Evolutionary conservation across 768 basidiomycete genomes (phyloP).

Genomic region (Termitomyces sp.): DNA sequence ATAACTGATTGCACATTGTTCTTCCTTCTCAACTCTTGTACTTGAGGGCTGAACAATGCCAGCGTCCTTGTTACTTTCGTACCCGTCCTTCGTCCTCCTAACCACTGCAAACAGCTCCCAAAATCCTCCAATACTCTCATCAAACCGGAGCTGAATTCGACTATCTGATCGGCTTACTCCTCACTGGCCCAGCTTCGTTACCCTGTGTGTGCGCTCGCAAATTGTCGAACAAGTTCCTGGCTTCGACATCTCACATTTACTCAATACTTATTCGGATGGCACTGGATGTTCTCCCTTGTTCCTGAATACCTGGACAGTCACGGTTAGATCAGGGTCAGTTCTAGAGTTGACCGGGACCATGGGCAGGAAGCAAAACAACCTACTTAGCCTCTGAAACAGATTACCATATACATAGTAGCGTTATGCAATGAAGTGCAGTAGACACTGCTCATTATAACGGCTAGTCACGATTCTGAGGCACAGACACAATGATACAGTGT

Average conservation of each 20-base stretch:
- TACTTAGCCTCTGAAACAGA: background rate
- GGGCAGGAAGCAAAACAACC: background rate
- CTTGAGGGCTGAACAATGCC: background rate
- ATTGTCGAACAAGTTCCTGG: background rate
- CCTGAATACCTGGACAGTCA: background rate
- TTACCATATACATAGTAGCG: background rate
- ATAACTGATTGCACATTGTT: constrained; percentile 3
- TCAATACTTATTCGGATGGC: background rate
- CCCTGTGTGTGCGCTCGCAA: constrained; percentile 1
- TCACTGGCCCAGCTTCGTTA: background rate
- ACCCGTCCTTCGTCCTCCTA: background rate
- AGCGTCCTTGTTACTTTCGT: background rate
- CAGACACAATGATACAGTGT: background rate
- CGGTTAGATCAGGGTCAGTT: background rate
- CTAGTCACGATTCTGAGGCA: no score
- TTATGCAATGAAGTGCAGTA: background rate
- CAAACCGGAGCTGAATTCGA: background rate
- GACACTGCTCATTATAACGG: no score
- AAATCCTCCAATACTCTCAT: background rate
- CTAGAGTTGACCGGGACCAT: background rate
- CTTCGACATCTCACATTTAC: background rate
- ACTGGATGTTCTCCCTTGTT: background rate
- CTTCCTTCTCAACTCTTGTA: background rate
- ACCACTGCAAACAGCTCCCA: background rate
- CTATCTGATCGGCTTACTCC: background rate